Evolutionary conservation across 257 asterid genomes (phyloP), one percentile per base, ranked within the genome.

Genomic region (Nicotiana tabacum): DNA sequence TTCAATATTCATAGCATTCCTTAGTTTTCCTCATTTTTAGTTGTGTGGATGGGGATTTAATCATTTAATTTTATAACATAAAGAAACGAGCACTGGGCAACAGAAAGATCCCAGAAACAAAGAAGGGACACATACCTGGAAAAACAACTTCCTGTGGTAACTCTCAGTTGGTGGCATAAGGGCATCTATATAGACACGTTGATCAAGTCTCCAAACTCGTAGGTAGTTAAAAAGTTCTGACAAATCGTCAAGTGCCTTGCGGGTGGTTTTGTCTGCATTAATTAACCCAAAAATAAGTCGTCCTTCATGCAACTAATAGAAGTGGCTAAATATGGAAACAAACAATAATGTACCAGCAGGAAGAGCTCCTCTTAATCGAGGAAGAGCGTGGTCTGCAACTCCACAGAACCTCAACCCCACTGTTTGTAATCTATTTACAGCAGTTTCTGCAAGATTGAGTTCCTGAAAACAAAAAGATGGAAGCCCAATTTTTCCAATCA

Each of bases 321-420:
- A 81, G 39, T 6, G 30, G 70, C 39, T 24, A 16, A 35, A 48
- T 61, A 77, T 27, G 61, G 43, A 11, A 64, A 77, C 27, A 82
- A 57, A 81, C 21, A 65, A 82, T 62, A 84, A 80, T 81, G 84
- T 92, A 94, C 99, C 99, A 70, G 93, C 90, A 84, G 98, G 95
- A 84, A 96, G 93, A 82, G 99, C 99, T 66, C 99, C 99, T 88
- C 99, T 90, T 80, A 96, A 90, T 87, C 99, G 95, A 64, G 99
- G 97, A 87, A 96, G 95, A 56, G 94, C 92, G 87, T 91, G 97
- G 89, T 96, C 98, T 83, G 92, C 94, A 90, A 88, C 85, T 87
- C 96, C 99, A 86, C 98, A 96, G 86, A 96, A 96, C 89, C 99
- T 92, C 87, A 93, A 87, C 84, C 98, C 99, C 74, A 96, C 99